Base-by-base conservation (phyloP, 768 basidiomycete genomes). In the Butyriboletus loyo region DNA sequence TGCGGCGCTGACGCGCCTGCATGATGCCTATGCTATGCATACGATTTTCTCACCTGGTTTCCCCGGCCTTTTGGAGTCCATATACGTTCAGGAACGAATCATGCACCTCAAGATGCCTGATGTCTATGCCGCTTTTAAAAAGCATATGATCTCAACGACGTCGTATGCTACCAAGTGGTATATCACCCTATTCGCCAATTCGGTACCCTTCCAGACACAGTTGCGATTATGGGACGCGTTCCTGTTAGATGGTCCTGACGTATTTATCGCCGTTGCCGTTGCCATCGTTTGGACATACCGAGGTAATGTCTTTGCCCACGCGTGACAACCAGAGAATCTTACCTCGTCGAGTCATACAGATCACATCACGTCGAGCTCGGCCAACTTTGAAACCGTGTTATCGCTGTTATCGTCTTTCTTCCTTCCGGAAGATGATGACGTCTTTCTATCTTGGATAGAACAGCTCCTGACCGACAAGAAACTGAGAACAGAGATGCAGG, bases 131-230 rank as follows among this genome's bases (percentile, higher is more conserved):
- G 85, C 90, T 19, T 94, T 98, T 73, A 82, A 85, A 73, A 86
- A 82, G 61, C 87, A 98, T 61, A 87, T 83, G 81, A 88, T 99
- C 53, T 89, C 89, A 8, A 94, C 92, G 13, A 95, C 94, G 27
- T 84, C 92, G 19, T 99, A 96, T 72, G 94, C 94, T 25, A 98
- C 96, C 2, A 98, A 98, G 71, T 98, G 97, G 97, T 99, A 98
- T 67, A 98, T 99, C 70, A 98, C 97, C 3, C 76, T 98, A 14
- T 99, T 98, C 64, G 85, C 94, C 45, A 97, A 96, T 66, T 90
- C 91, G 0, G 87, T 99, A 38, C 93, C 96, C 22, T 98, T 96
- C 69, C 91, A 95, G 70, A 92, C 88, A 42, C 94, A 98, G 73
- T 73, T 98, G 25, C 80, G 97, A 55, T 66, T 99, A 28, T 99